Evolutionary conservation across 2,329 filamentous ascomycete genomes (phyloP), one percentile per base, ranked within the genome.

Genomic region (Diplocarpon rosae): DNA sequence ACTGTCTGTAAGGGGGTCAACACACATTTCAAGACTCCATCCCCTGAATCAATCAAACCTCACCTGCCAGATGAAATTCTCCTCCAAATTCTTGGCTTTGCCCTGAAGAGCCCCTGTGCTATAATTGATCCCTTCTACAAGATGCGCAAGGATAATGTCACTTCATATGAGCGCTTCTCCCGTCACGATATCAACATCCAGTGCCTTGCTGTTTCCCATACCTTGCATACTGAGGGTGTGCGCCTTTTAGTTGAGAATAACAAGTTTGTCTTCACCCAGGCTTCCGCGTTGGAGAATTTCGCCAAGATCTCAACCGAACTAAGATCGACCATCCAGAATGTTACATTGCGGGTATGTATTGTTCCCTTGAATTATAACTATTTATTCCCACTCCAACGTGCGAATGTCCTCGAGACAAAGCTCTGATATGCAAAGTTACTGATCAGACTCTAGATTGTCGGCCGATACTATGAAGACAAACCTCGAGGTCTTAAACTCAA

Each of bases 101-200:
- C 73, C 24, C 47, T 78, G 57, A 69, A 66, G 20, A 71, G 69
- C 52, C 56, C 64, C 1, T 47, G 63, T 28, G 68, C 74, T 28
- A 73, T 78, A 50, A 63, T 76, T 39, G 73, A 78, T 46, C 74
- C 74, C 2, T 62, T 78, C 35, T 71, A 64, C 39, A 67, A 66
- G 42, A 52, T 64, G 15, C 66, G 62, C 37, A 52, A 56, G 2
- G 69, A 72, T 20, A 66, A 66, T 45, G 49, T 75, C 39, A 68
- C 71, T 1, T 56, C 54, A 2, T 72, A 75, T 53, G 66, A 67
- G 54, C 32, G 38, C 24, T n/a, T 14, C 2, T 44, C 55, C 1
- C 65, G 66, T n/a, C 61, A 62, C 13, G 68, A 70, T 45, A 65
- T 76, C 43, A 69, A 72, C 43, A 72, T 76, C 37, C 65, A 73